A percentile compares a stretch with the other conserved stretches of the same genome.
Conservation (phyloP, 1,139 yeast species). For the Blastobotrys capitulatus region DNA sequence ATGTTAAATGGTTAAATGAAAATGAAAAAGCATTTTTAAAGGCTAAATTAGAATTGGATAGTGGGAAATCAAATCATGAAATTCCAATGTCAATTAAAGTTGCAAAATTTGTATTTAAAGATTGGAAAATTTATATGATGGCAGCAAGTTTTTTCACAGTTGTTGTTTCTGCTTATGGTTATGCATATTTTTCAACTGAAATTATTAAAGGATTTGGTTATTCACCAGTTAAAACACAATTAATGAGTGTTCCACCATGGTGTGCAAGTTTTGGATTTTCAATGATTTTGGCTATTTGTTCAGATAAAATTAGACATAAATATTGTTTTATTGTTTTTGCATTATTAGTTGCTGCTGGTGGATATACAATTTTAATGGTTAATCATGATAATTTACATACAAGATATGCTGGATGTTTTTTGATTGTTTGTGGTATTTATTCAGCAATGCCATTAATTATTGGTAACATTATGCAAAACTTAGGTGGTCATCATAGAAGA, state of each 20-base stretch:
- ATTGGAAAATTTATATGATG: background rate
- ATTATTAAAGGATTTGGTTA: conserved; percentile 38
- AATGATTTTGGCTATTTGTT: conserved; percentile 47
- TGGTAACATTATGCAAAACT: conserved; percentile 67
- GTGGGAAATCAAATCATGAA: conserved; percentile 39
- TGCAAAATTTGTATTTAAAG: conserved; percentile 31
- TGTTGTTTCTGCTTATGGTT: background rate
- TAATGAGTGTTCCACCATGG: conserved; percentile 72
- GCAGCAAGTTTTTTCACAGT: background rate
- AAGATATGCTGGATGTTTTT: conserved; percentile 69
- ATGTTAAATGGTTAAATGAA: conserved; percentile 40
- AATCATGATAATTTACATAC: conserved; percentile 30
- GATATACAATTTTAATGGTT: conserved; percentile 48
- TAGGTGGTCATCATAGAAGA: conserved; percentile 65
- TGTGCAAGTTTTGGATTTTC: conserved; percentile 53
- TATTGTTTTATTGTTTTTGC: conserved; percentile 44
- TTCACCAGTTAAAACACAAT: conserved; percentile 57
- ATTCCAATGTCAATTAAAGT: conserved; percentile 30
- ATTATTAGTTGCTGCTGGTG: conserved; percentile 44
- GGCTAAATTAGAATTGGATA: conserved; percentile 41
- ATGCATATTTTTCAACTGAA: conserved; percentile 44
- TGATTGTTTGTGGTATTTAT: conserved; percentile 59
- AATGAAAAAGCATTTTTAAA: conserved; percentile 31
- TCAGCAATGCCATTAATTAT: conserved; percentile 69
- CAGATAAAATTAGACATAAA: conserved; percentile 44